Percentiles rank a stretch among this genome's conserved stretches.
Evolutionary conservation across 2,329 filamentous ascomycete species (phyloP).

Genomic region (Zelopaecilomyces penicillatus): DNA sequence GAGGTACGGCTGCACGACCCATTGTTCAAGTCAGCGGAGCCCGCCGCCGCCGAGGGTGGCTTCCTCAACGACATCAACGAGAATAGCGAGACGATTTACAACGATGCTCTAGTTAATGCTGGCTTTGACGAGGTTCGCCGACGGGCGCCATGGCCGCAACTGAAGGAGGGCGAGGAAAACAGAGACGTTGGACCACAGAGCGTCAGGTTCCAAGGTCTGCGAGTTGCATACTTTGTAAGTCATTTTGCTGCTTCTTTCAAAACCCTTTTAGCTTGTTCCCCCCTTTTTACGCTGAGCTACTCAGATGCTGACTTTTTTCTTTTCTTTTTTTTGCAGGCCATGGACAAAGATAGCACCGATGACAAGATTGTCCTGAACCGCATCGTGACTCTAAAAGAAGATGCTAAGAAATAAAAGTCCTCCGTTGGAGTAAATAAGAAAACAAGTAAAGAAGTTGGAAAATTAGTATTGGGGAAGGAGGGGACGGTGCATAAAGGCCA

Average conservation of each 20-base stretch:
- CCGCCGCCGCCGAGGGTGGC: conserved; percentile 64
- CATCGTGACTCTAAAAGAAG: conserved; percentile 82
- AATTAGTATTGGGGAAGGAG: no score
- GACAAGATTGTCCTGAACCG: conserved; percentile 75
- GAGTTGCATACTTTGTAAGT: conserved; percentile 68
- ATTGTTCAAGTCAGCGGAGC: conserved; percentile 76
- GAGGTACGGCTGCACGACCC: conserved; percentile 68
- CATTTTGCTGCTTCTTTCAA: not conserved
- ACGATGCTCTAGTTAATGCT: conserved; percentile 65
- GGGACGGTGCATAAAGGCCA: no score
- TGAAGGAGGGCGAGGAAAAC: conserved; percentile 53
- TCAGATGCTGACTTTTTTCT: not conserved
- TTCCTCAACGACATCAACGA: conserved; percentile 76
- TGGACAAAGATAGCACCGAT: conserved; percentile 66
- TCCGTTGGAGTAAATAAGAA: no score
- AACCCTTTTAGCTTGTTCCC: no score
- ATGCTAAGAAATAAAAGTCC: conserved; percentile 23
- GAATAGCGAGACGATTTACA: conserved; percentile 65
- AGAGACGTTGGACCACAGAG: conserved; percentile 53
- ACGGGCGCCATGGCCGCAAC: conserved; percentile 72
- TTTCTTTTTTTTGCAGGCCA: conserved; percentile 29
- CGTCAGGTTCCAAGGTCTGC: conserved; percentile 79
- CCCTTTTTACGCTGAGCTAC: not conserved
- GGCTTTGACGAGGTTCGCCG: conserved; percentile 66
- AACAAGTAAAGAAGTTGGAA: no score